phyloP scores from a whole-genome alignment of 2,329 filamentous ascomycete species.

The Xylariales sp. region DNA sequence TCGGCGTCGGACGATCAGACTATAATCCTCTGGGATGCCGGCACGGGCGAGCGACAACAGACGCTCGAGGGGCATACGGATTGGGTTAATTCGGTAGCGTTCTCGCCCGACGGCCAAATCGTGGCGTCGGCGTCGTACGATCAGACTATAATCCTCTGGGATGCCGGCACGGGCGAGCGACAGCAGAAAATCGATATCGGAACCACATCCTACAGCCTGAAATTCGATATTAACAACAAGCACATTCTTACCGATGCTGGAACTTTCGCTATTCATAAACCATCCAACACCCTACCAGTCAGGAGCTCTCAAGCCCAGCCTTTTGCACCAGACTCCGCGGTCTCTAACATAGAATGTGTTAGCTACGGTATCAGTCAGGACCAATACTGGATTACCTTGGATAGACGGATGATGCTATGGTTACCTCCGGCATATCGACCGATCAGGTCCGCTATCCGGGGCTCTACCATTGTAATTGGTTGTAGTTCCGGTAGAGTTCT shows the following conservation, averaged over 20 bases:
- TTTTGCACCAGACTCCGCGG: background rate
- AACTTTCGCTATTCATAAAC: background rate
- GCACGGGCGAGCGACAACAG: slow-evolving; percentile 5
- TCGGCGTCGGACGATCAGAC: background rate
- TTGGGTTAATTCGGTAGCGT: slow-evolving; percentile 9
- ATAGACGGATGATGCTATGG: background rate
- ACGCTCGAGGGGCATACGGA: slow-evolving; percentile 13
- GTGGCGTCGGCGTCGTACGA: too few relatives aligned
- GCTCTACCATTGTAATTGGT: background rate
- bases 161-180: too few relatives aligned
- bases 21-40: too few relatives aligned
- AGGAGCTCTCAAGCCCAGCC: background rate
- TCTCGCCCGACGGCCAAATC: too few relatives aligned
- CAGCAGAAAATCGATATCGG: too few relatives aligned
- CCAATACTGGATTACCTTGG: background rate
- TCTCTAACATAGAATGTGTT: background rate
- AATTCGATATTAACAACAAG: background rate
- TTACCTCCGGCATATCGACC: background rate
- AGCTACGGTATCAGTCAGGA: background rate
- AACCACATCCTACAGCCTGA: background rate
- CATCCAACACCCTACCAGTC: background rate
- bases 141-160: too few relatives aligned
- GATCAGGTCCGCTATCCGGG: background rate
- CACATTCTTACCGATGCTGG: slow-evolving; percentile 1
- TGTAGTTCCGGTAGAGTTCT: background rate